Conservation (phyloP, 2,329 filamentous ascomycete species). For the Moelleriella libera region DNA sequence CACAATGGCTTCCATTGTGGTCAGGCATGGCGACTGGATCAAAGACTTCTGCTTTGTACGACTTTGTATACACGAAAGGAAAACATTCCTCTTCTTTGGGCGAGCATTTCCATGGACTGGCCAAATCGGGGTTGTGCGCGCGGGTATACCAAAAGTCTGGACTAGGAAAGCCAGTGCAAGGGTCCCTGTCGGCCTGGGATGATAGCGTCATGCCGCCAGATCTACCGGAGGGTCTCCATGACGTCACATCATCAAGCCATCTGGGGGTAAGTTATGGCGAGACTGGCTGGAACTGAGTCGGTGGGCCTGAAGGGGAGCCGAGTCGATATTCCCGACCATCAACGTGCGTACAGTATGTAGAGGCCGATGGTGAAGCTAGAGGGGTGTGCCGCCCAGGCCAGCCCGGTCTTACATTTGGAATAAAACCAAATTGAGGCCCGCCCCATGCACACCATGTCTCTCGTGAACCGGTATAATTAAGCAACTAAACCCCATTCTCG, state of each 20-base stretch:
- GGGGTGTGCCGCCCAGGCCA: no score
- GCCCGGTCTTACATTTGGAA: background rate
- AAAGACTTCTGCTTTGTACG: no score
- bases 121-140: no score
- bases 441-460: background rate
- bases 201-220: slow-evolving; percentile 7
- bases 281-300: background rate
- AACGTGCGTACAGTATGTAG: no score
- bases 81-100: no score
- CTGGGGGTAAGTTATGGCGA: slow-evolving; percentile 1
- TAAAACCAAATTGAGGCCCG: background rate
- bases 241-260: slow-evolving; percentile 8
- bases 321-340: background rate
- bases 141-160: background rate
- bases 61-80: no score
- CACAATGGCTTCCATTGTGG: no score
- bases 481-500: background rate
- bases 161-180: background rate
- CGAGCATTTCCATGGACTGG: no score
- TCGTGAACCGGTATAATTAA: background rate
- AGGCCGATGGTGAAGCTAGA: no score
- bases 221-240: slow-evolving; percentile 8
- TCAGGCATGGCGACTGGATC: no score
- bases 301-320: background rate
- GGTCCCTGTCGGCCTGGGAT: background rate